phyloP scores from a whole-genome alignment of 805 yeast genomes.

The Saccharomycopsis schoenii region DNA sequence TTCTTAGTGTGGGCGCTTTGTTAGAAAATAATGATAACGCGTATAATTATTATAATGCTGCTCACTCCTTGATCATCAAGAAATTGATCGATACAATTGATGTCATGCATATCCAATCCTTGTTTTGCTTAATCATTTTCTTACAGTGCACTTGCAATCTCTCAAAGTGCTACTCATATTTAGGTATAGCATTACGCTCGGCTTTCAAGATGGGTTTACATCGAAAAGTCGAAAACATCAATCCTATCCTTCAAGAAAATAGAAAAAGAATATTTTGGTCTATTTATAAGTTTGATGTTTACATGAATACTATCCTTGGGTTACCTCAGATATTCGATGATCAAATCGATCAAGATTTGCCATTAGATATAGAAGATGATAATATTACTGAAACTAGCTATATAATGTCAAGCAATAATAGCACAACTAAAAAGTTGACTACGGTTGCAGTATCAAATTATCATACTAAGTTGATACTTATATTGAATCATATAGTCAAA shows the following conservation, averaged over 20 bases:
- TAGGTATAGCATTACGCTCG: conserved; percentile 78
- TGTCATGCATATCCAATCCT: conserved; percentile 30
- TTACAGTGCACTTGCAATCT: conserved; percentile 82
- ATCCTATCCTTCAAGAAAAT: conserved; percentile 74
- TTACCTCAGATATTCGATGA: conserved; percentile 69
- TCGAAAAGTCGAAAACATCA: conserved; percentile 51
- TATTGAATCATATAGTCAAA: conserved; percentile 61
- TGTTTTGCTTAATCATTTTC: conserved; percentile 78
- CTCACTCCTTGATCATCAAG: conserved; percentile 10
- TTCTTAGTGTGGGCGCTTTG: conserved; percentile 82
- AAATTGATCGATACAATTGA: conserved; percentile 18
- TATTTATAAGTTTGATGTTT: conserved; percentile 81
- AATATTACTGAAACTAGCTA: conserved; percentile 64
- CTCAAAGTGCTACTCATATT: conserved; percentile 80
- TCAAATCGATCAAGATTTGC: conserved; percentile 82
- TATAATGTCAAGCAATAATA: conserved; percentile 24
- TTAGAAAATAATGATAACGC: conserved; percentile 29
- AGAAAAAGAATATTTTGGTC: conserved; percentile 84
- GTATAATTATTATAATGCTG: conserved; percentile 18
- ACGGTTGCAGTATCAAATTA: conserved; percentile 54
- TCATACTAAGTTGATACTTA: conserved; percentile 65
- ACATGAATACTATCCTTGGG: conserved; percentile 79
- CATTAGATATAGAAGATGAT: conserved; percentile 79
- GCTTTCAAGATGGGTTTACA: conserved; percentile 80
- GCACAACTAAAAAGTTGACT: conserved; percentile 21